A percentile compares a stretch with the other conserved stretches of the same genome.
phyloP scores from a whole-genome alignment of 805 yeast genomes.

The Lipomyces anomalus region DNA sequence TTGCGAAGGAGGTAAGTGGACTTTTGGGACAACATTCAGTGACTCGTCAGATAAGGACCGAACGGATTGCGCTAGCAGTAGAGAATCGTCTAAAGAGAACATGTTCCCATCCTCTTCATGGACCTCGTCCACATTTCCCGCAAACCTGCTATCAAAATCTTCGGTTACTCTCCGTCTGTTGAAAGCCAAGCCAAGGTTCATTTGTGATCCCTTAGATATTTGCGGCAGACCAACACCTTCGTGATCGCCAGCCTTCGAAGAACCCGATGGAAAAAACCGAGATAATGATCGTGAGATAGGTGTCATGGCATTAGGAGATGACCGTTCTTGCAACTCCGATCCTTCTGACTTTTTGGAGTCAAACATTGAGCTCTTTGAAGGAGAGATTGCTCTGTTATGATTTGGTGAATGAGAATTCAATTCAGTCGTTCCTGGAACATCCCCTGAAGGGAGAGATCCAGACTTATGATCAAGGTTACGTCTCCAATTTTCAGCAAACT shows the following conservation, averaged over 20 bases:
- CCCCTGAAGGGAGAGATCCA: no score
- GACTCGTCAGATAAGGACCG: slow-evolving; percentile 16
- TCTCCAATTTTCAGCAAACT: not conserved
- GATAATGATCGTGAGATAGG: slow-evolving; percentile 9
- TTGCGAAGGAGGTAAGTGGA: slow-evolving; percentile 21
- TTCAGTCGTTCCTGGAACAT: no score
- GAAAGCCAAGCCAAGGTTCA: not conserved
- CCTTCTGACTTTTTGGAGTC: no score
- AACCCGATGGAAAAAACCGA: slow-evolving; percentile 19
- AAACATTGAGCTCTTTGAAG: no score
- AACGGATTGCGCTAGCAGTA: slow-evolving; percentile 15
- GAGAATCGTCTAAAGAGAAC: slow-evolving; percentile 2
- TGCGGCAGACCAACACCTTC: not conserved
- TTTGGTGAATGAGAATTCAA: no score
- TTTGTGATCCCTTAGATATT: no score
- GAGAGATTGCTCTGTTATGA: no score
- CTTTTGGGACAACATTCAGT: slow-evolving; percentile 13
- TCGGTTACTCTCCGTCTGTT: no score
- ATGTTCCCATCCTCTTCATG: not conserved
- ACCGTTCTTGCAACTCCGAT: not conserved
- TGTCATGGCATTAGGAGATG: not conserved
- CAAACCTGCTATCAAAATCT: no score
- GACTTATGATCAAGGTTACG: not conserved
- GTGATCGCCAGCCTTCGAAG: not conserved
- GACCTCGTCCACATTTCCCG: no score